Base-by-base conservation (phyloP, 768 basidiomycete genomes). In the Pleurotus tuoliensis region DNA sequence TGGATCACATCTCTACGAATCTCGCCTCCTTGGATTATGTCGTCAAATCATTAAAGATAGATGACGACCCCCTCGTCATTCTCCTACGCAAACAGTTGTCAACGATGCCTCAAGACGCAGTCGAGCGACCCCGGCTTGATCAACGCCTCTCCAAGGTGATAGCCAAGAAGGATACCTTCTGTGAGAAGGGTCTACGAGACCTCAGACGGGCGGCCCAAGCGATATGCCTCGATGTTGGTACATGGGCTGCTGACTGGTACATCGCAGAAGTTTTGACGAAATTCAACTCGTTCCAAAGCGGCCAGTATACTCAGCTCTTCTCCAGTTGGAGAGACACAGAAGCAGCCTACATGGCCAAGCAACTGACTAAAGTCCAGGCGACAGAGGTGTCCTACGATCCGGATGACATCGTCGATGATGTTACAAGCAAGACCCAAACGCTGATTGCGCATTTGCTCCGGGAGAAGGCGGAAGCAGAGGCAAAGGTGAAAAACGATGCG, bases 191-290 rank as follows among this genome's bases (percentile, higher is more conserved):
- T 0, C 74, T 92, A 12, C 73, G 73, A 1, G 85, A 88, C 61
- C 81, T 90, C 58, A 66, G 61, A 6, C 67, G 76, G 15, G 74
- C 88, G 0, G 87, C 86, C 0, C 62, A 59, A 0, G 85, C 79
- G 46, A 84, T 91, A 34, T 82, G 80, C 56, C 59, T 63, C 1
- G 87, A 88, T 45, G 63, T 91, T 3, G 89, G 89, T 1, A 71
- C 81, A 0, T 92, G 90, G 90, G 83, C 88, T 0, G 80, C 87
- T 1, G 88, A 91, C 63, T 91, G 89, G 90, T 91, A 84, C 61
- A 76, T 90, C 43, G 76, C 75, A 57, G 72, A 74, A 39, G 85
- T 86, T 37, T 61, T 88, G 40, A 73, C 82, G 13, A 41, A 24
- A 39, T 8, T 41, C 39, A 41, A 43, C 12, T 25, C 20, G 7